Evolutionary conservation across 2,329 filamentous ascomycete species (phyloP).

Genomic region (Claviceps lovelessii): DNA sequence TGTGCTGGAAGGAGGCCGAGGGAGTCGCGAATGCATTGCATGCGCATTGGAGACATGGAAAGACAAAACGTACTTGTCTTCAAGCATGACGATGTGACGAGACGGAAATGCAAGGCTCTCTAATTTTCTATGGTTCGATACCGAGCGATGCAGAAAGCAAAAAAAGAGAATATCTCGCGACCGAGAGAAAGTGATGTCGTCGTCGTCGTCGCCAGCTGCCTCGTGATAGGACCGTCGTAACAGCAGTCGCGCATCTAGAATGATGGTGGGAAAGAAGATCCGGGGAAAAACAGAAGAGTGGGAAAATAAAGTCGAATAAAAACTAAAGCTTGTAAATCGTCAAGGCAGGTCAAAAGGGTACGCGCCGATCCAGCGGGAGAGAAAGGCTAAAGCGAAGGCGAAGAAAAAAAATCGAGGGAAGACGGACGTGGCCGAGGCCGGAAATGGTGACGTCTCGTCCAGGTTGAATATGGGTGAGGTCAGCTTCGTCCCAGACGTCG

Average conservation of each 20-base stretch:
- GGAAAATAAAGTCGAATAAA: not conserved
- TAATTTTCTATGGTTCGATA: not conserved
- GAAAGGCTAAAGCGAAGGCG: not conserved
- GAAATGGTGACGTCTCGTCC: slow-evolving; percentile 1
- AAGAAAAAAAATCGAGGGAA: not conserved
- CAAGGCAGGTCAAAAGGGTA: not conserved
- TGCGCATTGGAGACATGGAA: not conserved
- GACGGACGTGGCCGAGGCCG: not conserved
- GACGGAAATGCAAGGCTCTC: not conserved
- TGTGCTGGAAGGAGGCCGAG: not conserved
- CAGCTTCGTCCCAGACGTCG: slow-evolving; percentile 4
- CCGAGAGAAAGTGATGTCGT: not conserved
- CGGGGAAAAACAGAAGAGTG: not conserved
- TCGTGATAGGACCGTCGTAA: not conserved
- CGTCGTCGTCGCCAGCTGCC: slow-evolving; percentile 2
- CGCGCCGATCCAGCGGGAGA: slow-evolving; percentile 1
- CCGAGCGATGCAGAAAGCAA: not conserved
- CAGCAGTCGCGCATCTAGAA: not conserved
- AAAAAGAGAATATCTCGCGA: not conserved
- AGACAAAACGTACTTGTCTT: slow-evolving; percentile 22
- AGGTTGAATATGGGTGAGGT: not conserved
- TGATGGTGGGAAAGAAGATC: not conserved
- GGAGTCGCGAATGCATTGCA: not conserved
- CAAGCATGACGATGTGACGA: slow-evolving; percentile 17
- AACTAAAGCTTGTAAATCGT: not conserved